Conservation (phyloP, 2,329 filamentous ascomycete genomes). For the Arachnomyces sp. region DNA sequence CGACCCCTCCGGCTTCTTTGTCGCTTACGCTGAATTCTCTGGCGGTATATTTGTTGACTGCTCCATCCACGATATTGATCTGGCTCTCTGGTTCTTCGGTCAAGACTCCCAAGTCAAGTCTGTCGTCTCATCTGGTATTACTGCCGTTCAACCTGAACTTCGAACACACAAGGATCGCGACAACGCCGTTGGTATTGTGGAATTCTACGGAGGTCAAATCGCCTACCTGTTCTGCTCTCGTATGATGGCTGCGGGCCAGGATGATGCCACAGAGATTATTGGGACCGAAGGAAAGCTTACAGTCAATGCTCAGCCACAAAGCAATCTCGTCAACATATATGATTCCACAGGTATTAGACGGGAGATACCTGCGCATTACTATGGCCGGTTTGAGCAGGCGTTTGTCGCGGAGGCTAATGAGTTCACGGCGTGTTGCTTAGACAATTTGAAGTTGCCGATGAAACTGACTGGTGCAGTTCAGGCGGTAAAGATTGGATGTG, state of each 20-base stretch:
- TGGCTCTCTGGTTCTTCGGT: constrained; percentile 58
- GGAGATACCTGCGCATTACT: constrained; percentile 57
- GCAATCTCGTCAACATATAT: constrained; percentile 50
- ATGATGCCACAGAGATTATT: constrained; percentile 61
- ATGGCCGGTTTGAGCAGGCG: constrained; percentile 54
- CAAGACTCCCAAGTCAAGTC: constrained; percentile 48
- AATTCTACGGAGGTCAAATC: constrained; percentile 58
- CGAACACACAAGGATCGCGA: constrained; percentile 53
- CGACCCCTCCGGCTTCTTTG: constrained; percentile 60
- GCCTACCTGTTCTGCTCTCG: constrained; percentile 57
- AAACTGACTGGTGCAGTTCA: constrained; percentile 51
- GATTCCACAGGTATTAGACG: constrained; percentile 47
- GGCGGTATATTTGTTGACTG: constrained; percentile 67
- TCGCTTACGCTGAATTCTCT: constrained; percentile 57
- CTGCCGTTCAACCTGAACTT: constrained; percentile 52
- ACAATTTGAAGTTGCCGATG: constrained; percentile 49
- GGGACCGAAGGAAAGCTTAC: constrained; percentile 58
- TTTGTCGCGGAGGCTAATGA: constrained; percentile 59
- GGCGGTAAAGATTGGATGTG: constrained; percentile 53
- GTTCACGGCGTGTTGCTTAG: constrained; percentile 53
- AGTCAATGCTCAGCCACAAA: constrained; percentile 52
- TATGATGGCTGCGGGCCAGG: constrained; percentile 63
- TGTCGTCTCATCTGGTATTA: constrained; percentile 51
- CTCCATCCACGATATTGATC: constrained; percentile 63
- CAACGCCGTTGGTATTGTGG: constrained; percentile 57